Percentiles rank a stretch among this genome's conserved stretches.
These are phyloP conservation scores for Russula virescens DNA, from an alignment of 768 basidiomycete genomes.

Conservation along the genomic window DNA sequence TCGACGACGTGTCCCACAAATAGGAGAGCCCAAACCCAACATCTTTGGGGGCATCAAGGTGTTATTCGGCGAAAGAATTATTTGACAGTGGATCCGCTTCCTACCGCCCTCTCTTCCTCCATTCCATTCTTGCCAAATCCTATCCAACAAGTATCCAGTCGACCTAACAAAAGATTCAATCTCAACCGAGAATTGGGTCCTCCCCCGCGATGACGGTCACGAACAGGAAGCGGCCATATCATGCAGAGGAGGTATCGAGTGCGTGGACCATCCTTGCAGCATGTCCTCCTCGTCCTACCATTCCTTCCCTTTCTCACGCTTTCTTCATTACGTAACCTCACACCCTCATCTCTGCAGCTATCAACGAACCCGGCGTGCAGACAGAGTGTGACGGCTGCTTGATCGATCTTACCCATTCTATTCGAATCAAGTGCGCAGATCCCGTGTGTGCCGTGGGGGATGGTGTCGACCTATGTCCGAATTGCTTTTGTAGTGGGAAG, in stretches of 20 bases:
- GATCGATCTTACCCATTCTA: slow-evolving; percentile 91
- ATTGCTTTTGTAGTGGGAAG: slow-evolving; percentile 88
- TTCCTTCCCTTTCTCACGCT: slow-evolving; percentile 30
- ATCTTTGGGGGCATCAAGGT: not conserved
- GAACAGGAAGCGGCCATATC: slow-evolving; percentile 57
- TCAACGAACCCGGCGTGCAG: slow-evolving; percentile 77
- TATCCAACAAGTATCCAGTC: not conserved
- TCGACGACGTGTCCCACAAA: slow-evolving; percentile 2
- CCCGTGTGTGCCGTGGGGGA: slow-evolving; percentile 63
- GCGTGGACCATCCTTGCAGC: slow-evolving; percentile 27
- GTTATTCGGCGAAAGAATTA: not conserved
- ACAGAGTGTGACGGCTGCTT: slow-evolving; percentile 80
- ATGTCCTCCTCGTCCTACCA: slow-evolving; percentile 20
- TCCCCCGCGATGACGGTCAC: slow-evolving; percentile 51
- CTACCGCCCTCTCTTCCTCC: not conserved
- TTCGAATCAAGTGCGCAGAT: slow-evolving; percentile 94
- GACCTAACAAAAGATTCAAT: not conserved
- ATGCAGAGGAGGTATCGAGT: slow-evolving; percentile 63
- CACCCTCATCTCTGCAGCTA: slow-evolving; percentile 37
- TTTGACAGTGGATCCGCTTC: not conserved
- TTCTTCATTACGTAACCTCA: slow-evolving; percentile 28
- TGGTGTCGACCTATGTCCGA: slow-evolving; percentile 89
- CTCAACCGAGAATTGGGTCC: not conserved
- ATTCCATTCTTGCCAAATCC: not conserved
- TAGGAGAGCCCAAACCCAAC: slow-evolving; percentile 5